phyloP scores from a whole-genome alignment of 2,329 filamentous ascomycete genomes.

The Penicillium freii region DNA sequence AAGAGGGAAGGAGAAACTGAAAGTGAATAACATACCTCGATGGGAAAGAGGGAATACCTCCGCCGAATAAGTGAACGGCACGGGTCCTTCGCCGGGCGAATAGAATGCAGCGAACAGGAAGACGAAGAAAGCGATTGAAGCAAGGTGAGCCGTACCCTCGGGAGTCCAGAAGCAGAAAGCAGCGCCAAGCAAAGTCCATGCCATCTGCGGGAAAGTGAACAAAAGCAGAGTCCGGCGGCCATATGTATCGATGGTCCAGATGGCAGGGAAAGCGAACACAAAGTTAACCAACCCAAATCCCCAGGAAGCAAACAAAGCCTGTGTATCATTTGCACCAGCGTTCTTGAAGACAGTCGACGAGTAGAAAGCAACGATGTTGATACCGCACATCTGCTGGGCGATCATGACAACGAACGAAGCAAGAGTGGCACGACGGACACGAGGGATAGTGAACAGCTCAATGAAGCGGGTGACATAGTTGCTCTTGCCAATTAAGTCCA shows the following conservation, averaged over 20 bases:
- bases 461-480: slow-evolving; percentile 62
- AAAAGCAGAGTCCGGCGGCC: slow-evolving; percentile 62
- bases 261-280: slow-evolving; percentile 62
- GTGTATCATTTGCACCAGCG: slow-evolving; percentile 55
- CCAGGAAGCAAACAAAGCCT: slow-evolving; percentile 62
- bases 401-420: slow-evolving; percentile 81
- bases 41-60: slow-evolving; percentile 58
- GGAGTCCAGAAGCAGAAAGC: slow-evolving; percentile 58
- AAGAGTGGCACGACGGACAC: slow-evolving; percentile 61
- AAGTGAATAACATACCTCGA: slow-evolving; percentile 39
- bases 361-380: slow-evolving; percentile 77
- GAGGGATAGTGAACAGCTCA: slow-evolving; percentile 51
- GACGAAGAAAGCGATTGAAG: slow-evolving; percentile 59
- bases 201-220: slow-evolving; percentile 68
- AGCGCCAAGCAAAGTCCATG: slow-evolving; percentile 64
- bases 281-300: slow-evolving; percentile 67
- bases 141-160: slow-evolving; percentile 48
- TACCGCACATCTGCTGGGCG: slow-evolving; percentile 68
- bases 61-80: slow-evolving; percentile 54
- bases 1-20: slow-evolving; percentile 12
- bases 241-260: slow-evolving; percentile 66
- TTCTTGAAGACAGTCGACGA: slow-evolving; percentile 58
- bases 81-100: slow-evolving; percentile 61
- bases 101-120: slow-evolving; percentile 66
- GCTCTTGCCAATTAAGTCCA: slow-evolving; percentile 42